These are phyloP conservation scores for Yamadazyma laniorum DNA, from an alignment of 805 yeast genomes.

Conservation along the genomic window DNA sequence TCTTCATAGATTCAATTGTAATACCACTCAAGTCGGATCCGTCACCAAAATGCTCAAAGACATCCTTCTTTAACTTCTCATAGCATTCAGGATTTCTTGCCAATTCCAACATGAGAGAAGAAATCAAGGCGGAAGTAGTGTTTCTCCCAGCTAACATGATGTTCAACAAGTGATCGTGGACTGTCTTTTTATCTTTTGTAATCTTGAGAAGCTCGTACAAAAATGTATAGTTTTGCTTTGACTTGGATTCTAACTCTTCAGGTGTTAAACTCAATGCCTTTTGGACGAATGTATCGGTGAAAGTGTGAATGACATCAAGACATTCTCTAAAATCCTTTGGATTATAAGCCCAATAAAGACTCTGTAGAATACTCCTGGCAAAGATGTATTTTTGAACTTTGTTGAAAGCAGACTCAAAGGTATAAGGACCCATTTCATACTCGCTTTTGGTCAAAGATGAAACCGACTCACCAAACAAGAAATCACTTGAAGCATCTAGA, in stretches of 20 bases:
- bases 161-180: constrained; percentile 38
- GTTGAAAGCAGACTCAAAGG: constrained; percentile 31
- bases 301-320: constrained; percentile 29
- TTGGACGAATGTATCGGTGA: constrained; percentile 28
- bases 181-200: constrained; percentile 33
- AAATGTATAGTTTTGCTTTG: constrained; percentile 31
- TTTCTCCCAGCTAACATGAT: constrained; percentile 40
- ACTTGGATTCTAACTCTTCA: constrained; percentile 27
- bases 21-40: constrained; percentile 22
- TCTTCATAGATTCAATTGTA: constrained; percentile 33
- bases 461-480: constrained; percentile 38
- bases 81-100: constrained; percentile 31
- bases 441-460: constrained; percentile 21
- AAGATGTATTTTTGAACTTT: constrained; percentile 32
- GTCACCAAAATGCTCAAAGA: constrained; percentile 25
- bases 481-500: constrained; percentile 40
- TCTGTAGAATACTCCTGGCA: constrained; percentile 31
- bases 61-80: constrained; percentile 27
- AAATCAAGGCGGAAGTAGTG: constrained; percentile 34
- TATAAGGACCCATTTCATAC: constrained; percentile 18
- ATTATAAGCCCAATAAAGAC: constrained; percentile 27
- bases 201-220: constrained; percentile 39
- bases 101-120: constrained; percentile 29
- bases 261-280: constrained; percentile 29
- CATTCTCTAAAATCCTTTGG: constrained; percentile 33